phyloP scores from a whole-genome alignment of 2,329 filamentous ascomycete genomes.

The Harringtonia aguacate region DNA sequence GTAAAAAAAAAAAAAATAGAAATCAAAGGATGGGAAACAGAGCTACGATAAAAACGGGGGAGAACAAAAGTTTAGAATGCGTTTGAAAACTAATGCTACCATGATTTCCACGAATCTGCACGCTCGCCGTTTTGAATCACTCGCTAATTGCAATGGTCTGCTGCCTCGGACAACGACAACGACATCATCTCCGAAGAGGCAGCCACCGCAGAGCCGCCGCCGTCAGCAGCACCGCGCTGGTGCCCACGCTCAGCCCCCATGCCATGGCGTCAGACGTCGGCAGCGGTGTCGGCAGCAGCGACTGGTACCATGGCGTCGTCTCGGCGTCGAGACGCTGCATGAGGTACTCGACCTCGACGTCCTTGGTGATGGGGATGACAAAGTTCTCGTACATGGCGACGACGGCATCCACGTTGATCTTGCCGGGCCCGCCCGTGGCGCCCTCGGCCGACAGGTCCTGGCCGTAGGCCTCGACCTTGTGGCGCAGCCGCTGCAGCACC shows the following conservation, averaged over 20 bases:
- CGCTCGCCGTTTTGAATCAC: background rate
- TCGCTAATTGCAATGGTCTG: too few relatives aligned
- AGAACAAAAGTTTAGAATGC: too few relatives aligned
- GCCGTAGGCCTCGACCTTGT: slow-evolving; percentile 91
- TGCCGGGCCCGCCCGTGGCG: slow-evolving; percentile 41
- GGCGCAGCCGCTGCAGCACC: slow-evolving; percentile 72
- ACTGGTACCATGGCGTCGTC: slow-evolving; percentile 6
- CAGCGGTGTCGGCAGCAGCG: background rate
- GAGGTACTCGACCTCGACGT: slow-evolving; percentile 94
- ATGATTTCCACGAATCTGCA: too few relatives aligned
- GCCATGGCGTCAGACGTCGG: slow-evolving; percentile 1
- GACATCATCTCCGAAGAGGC: slow-evolving; percentile 2
- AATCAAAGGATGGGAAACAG: too few relatives aligned
- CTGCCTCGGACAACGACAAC: too few relatives aligned
- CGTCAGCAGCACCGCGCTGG: background rate
- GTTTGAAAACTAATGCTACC: too few relatives aligned
- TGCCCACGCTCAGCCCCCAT: slow-evolving; percentile 1
- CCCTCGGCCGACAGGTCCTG: slow-evolving; percentile 63
- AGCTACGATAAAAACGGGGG: too few relatives aligned
- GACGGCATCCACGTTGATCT: slow-evolving; percentile 89
- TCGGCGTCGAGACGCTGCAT: slow-evolving; percentile 64
- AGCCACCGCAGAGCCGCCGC: slow-evolving; percentile 6
- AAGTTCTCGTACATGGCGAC: slow-evolving; percentile 84
- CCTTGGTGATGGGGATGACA: slow-evolving; percentile 96
- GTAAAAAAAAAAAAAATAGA: too few relatives aligned